phyloP scores from a whole-genome alignment of 257 asterid genomes.

The Linaria vulgaris region DNA sequence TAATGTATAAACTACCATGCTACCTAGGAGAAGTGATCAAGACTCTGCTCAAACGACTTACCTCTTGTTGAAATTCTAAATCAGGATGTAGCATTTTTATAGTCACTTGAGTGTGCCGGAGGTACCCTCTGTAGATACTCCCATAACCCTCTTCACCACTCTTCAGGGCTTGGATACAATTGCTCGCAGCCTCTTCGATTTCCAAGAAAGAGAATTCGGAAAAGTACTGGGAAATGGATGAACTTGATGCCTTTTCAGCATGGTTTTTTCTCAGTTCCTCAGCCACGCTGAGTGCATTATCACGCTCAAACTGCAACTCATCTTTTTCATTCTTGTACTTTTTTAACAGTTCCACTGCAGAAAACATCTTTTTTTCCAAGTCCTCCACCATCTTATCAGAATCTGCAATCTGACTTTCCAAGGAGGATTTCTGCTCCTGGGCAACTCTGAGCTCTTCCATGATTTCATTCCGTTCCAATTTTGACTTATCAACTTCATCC shows the following conservation, averaged over 20 bases:
- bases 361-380: constrained; percentile 65
- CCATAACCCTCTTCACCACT: constrained; percentile 95
- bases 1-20: too few relatives aligned
- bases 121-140: constrained; percentile 64
- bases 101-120: constrained; percentile 81
- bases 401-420: constrained; percentile 53
- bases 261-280: constrained; percentile 60
- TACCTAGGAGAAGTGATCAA: constrained; percentile 3
- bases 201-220: constrained; percentile 68
- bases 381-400: constrained; percentile 59
- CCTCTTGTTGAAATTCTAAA: constrained; percentile 85
- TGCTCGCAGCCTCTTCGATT: constrained; percentile 72
- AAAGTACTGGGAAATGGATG: constrained; percentile 53
- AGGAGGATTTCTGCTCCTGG: constrained; percentile 46
- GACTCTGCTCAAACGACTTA: constrained; percentile 27
- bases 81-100: constrained; percentile 66
- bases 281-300: constrained; percentile 57
- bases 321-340: constrained; percentile 82
- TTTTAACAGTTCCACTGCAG: constrained; percentile 71
- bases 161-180: constrained; percentile 57
- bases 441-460: constrained; percentile 49
- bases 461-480: constrained; percentile 42
- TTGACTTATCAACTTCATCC: constrained; percentile 54
- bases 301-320: constrained; percentile 65
- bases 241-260: constrained; percentile 51